Conservation (phyloP, 2,329 filamentous ascomycete species). For the Penicillium sp. region DNA sequence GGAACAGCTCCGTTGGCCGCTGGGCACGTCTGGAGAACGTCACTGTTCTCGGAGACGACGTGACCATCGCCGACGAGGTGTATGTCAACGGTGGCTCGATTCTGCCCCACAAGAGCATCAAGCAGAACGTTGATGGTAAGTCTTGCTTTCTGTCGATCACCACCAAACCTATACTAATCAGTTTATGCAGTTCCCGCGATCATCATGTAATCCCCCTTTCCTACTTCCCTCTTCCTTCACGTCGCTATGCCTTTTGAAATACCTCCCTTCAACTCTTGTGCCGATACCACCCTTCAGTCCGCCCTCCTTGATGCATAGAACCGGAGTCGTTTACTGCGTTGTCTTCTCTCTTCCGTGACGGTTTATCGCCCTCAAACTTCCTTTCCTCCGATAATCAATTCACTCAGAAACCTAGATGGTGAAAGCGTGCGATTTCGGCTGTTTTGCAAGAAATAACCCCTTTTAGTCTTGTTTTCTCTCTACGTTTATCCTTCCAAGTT, state of each 20-base stretch:
- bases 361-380: constrained; percentile 20
- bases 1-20: constrained; percentile 93
- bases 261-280: constrained; percentile 21
- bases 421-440: constrained; percentile 23
- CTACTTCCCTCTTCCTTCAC: constrained; percentile 20
- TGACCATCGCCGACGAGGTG: constrained; percentile 95
- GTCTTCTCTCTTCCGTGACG: constrained; percentile 26
- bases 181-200: constrained; percentile 45
- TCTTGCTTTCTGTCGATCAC: background rate
- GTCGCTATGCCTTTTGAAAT: constrained; percentile 30
- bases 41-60: constrained; percentile 95
- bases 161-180: constrained; percentile 6
- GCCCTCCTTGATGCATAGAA: constrained; percentile 37
- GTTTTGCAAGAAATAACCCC: constrained; percentile 22
- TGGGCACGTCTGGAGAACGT: constrained; percentile 98
- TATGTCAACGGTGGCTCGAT: constrained; percentile 97
- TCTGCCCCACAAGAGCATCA: constrained; percentile 97
- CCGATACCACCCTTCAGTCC: constrained; percentile 28
- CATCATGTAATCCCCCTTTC: constrained; percentile 46
- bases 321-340: constrained; percentile 39
- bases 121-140: constrained; percentile 87
- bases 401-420: constrained; percentile 36
- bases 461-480: constrained; percentile 24
- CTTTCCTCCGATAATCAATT: constrained; percentile 20
- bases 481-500: constrained; percentile 10